A percentile compares a stretch with the other conserved stretches of the same genome.
Evolutionary conservation across 345 rosid genomes (phyloP).

Genomic region (Eucalyptus sp.): DNA sequence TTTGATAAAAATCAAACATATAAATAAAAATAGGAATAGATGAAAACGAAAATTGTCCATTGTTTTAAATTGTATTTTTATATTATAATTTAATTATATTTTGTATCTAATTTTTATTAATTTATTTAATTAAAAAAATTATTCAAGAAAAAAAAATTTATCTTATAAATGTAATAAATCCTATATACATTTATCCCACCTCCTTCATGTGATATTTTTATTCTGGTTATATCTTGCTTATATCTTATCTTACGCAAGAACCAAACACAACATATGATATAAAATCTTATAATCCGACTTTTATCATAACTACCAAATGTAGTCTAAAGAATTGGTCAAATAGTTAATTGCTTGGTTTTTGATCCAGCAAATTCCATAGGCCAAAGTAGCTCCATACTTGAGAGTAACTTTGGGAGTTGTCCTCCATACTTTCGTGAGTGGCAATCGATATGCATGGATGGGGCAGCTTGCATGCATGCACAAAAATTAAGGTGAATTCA

Average conservation of each 20-base stretch:
- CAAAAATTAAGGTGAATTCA: neutral
- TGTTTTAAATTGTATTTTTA: too few species aligned
- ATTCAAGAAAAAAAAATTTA: neutral
- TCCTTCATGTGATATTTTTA: neutral
- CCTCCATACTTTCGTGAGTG: neutral
- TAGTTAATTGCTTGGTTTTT: neutral
- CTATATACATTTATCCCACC: neutral
- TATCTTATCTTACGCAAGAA: neutral
- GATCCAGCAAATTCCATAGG: neutral
- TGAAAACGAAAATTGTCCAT: too few species aligned
- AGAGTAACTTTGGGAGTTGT: neutral
- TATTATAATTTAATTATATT: too few species aligned
- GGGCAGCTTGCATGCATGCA: neutral
- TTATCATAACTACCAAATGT: neutral
- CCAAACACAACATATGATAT: neutral
- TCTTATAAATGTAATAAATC: neutral
- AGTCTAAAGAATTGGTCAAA: neutral
- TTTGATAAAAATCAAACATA: too few species aligned
- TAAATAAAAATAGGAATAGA: too few species aligned
- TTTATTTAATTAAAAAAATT: too few species aligned
- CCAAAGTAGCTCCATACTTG: neutral
- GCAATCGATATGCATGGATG: neutral
- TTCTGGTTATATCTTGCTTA: neutral
- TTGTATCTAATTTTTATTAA: too few species aligned
- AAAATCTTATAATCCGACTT: accelerated